Conservation (phyloP, 2,329 filamentous ascomycete genomes). For the Aspergillus chevalieri region DNA sequence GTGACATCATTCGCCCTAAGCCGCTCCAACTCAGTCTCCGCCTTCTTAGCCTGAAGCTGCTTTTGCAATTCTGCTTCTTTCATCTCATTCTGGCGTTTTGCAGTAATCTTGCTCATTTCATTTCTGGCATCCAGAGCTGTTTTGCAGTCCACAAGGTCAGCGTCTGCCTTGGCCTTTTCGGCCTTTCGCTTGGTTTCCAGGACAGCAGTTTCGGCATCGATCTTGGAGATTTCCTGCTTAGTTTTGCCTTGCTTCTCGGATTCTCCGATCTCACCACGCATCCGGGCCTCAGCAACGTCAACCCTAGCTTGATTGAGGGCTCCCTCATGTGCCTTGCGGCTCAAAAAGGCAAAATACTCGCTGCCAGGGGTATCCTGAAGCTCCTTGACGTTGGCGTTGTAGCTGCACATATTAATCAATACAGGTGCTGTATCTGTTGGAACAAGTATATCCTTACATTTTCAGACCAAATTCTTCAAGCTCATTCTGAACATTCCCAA, state of each 20-base stretch:
- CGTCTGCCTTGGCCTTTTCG: slow-evolving; percentile 72
- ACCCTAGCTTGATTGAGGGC: slow-evolving; percentile 72
- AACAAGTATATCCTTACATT: slow-evolving; percentile 44
- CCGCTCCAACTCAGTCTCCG: slow-evolving; percentile 72
- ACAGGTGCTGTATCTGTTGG: not conserved
- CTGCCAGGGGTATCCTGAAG: slow-evolving; percentile 74
- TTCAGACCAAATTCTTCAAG: slow-evolving; percentile 73
- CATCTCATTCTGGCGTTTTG: slow-evolving; percentile 65
- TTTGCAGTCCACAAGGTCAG: slow-evolving; percentile 65
- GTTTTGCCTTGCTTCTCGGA: slow-evolving; percentile 71
- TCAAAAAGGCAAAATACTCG: slow-evolving; percentile 77
- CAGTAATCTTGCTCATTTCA: slow-evolving; percentile 68
- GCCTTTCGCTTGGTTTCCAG: slow-evolving; percentile 78
- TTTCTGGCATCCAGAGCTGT: slow-evolving; percentile 68
- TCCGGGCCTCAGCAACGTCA: slow-evolving; percentile 54
- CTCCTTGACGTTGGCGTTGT: slow-evolving; percentile 77
- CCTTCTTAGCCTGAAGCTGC: slow-evolving; percentile 70
- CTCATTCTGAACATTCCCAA: slow-evolving; percentile 70
- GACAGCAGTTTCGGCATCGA: slow-evolving; percentile 77
- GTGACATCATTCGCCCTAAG: slow-evolving; percentile 72
- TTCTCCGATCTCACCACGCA: slow-evolving; percentile 59
- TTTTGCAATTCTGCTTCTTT: slow-evolving; percentile 75
- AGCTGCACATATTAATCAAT: slow-evolving; percentile 29
- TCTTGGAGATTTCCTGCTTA: slow-evolving; percentile 81
- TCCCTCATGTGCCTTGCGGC: slow-evolving; percentile 77